Percentiles rank a stretch among this genome's conserved stretches.
phyloP scores from a whole-genome alignment of 2,329 filamentous ascomycete genomes.

The Hymenoscyphus occultus region DNA sequence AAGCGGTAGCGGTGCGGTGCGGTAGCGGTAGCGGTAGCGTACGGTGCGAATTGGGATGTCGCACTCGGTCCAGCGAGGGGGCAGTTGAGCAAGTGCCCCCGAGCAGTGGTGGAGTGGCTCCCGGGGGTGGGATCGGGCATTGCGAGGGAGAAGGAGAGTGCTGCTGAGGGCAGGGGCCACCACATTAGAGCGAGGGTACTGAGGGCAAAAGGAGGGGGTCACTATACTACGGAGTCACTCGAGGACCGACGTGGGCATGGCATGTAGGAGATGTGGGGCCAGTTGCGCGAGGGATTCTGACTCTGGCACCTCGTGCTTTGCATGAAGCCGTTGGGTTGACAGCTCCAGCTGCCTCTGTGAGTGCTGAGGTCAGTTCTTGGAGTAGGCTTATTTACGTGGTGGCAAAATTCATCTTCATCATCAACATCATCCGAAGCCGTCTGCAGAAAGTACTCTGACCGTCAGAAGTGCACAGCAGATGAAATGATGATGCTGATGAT shows the following conservation, averaged over 20 bases:
- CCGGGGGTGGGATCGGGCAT: not conserved
- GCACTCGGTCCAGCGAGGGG: constrained; percentile 5
- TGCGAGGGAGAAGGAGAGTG: not conserved
- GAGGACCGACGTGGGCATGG: not conserved
- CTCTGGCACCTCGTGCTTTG: too few species aligned
- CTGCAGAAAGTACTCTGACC: not conserved
- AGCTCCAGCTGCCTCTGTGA: too few species aligned
- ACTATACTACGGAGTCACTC: too few species aligned
- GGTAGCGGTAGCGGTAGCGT: not conserved
- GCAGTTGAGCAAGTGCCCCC: not conserved
- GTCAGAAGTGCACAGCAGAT: not conserved
- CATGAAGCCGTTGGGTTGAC: too few species aligned
- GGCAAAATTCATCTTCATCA: not conserved
- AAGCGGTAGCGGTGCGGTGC: not conserved
- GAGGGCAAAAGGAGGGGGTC: too few species aligned
- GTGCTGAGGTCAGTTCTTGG: not conserved
- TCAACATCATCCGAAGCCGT: not conserved
- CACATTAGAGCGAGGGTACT: too few species aligned
- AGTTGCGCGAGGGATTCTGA: not conserved
- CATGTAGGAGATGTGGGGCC: not conserved
- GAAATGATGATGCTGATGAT: not conserved
- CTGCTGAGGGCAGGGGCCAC: not conserved
- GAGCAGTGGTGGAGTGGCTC: not conserved
- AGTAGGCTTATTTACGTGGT: not conserved
- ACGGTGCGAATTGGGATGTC: constrained; percentile 11